Evolutionary conservation across 2,329 filamentous ascomycete species (phyloP).

Genomic region (Seiridium unicorne): DNA sequence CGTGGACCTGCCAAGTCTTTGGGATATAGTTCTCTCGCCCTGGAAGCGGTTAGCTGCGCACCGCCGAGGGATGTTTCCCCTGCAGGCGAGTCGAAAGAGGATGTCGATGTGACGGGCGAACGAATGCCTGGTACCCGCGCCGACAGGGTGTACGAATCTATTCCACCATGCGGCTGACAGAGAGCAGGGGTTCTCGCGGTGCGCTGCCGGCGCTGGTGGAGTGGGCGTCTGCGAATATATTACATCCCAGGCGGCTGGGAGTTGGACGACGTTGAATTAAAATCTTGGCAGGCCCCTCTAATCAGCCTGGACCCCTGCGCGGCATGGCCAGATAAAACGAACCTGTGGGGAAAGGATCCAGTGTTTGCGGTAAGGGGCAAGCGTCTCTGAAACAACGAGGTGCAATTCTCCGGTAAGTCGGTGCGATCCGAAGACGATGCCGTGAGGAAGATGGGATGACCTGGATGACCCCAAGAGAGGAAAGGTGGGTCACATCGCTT

Average conservation of each 20-base stretch:
- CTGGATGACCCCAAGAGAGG: background rate
- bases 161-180: background rate
- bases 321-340: background rate
- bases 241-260: background rate
- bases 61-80: background rate
- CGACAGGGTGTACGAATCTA: background rate
- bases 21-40: background rate
- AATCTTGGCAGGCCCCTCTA: slow-evolving; percentile 1
- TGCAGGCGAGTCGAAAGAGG: background rate
- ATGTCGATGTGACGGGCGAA: background rate
- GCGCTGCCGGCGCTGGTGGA: background rate
- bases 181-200: background rate
- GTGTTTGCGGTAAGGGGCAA: background rate
- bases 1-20: slow-evolving; percentile 4
- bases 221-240: background rate
- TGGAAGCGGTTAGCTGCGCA: background rate
- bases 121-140: background rate
- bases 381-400: slow-evolving; percentile 1
- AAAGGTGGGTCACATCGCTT: background rate
- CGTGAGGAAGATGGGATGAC: background rate
- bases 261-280: background rate
- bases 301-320: background rate
- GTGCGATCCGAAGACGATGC: background rate
- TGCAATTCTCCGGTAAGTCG: background rate
- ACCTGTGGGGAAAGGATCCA: background rate